A percentile compares a stretch with the other conserved stretches of the same genome.
These are phyloP conservation scores for Kwoniella bestiolae DNA, from an alignment of 768 basidiomycete species.

Conservation along the genomic window DNA sequence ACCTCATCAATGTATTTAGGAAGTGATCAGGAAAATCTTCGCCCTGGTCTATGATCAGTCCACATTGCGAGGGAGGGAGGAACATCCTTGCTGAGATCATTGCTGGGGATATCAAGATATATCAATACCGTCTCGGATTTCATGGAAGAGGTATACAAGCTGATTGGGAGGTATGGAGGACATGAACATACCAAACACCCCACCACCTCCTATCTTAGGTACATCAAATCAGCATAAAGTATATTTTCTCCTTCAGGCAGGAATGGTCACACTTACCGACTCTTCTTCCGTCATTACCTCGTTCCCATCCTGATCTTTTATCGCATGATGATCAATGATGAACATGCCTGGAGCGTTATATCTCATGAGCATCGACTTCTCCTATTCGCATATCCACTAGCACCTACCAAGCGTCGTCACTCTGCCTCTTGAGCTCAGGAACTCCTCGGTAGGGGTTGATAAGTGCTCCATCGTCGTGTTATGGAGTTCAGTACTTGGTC, in stretches of 20 bases:
- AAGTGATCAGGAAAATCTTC: constrained; percentile 41
- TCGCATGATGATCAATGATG: constrained; percentile 50
- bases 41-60: constrained; percentile 43
- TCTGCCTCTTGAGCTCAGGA: constrained; percentile 20
- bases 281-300: constrained; percentile 28
- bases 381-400: constrained; percentile 1
- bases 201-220: constrained; percentile 54
- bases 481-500: not conserved
- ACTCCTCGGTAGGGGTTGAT: constrained; percentile 8
- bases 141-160: no score
- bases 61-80: constrained; percentile 37
- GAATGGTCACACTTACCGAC: constrained; percentile 29
- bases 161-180: no score
- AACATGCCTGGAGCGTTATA: constrained; percentile 53
- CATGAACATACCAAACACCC: constrained; percentile 40
- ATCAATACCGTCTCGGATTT: no score
- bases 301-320: constrained; percentile 25
- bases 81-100: constrained; percentile 47
- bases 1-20: constrained; percentile 11
- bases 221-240: constrained; percentile 6
- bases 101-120: no score
- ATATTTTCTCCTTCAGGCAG: not conserved
- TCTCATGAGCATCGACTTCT: not conserved
- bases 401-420: constrained; percentile 36
- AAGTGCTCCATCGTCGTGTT: constrained; percentile 11